Conservation (phyloP, 192 early-diverging fungal genomes). For the Podila horticola region DNA sequence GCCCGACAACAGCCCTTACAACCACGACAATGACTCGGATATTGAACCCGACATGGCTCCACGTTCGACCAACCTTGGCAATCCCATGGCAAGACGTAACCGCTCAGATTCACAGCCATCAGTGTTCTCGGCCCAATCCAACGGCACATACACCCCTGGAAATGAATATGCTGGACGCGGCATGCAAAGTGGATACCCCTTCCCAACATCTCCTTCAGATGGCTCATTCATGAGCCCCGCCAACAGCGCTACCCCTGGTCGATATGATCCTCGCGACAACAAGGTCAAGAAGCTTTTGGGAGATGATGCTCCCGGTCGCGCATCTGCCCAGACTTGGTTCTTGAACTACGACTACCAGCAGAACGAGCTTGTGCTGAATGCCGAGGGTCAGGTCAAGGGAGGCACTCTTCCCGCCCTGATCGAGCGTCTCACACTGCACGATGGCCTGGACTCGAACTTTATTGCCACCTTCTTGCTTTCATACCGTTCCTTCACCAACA, state of each 20-base stretch:
- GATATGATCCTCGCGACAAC: constrained; percentile 46
- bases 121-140: constrained; percentile 27
- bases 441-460: constrained; percentile 86
- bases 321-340: constrained; percentile 73
- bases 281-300: constrained; percentile 61
- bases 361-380: constrained; percentile 81
- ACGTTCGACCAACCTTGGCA: constrained; percentile 5
- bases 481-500: constrained; percentile 92
- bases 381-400: constrained; percentile 90
- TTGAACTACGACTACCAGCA: constrained; percentile 80
- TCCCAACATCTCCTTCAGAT: constrained; percentile 50
- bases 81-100: constrained; percentile 6
- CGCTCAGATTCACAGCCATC: constrained; percentile 49
- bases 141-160: constrained; percentile 22
- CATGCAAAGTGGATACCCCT: constrained; percentile 62
- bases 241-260: constrained; percentile 33
- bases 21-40: constrained; percentile 51
- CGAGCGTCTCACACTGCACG: constrained; percentile 91
- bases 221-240: constrained; percentile 8
- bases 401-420: constrained; percentile 87
- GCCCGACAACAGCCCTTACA: constrained; percentile 36
- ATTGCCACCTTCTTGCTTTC: constrained; percentile 94
- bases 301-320: constrained; percentile 58
- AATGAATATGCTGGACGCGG: constrained; percentile 26
- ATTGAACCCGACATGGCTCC: constrained; percentile 43